Conservation (phyloP, 306 rosid species). For the Neltuma alba region DNA sequence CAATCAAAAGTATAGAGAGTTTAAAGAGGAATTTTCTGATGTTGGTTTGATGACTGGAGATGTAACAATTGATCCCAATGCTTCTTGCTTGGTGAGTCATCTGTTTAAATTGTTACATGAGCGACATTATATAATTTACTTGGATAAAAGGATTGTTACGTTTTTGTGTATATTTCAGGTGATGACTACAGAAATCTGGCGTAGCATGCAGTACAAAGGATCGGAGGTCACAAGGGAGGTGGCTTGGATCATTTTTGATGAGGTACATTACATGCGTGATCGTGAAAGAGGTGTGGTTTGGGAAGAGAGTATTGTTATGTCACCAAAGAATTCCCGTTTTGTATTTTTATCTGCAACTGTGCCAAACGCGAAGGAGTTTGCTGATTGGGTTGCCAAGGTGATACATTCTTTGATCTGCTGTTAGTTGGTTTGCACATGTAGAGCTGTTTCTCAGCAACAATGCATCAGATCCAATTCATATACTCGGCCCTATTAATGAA, state of each 20-base stretch:
- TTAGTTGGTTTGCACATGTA: background rate
- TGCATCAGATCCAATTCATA: background rate
- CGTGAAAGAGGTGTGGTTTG: constrained; percentile 97
- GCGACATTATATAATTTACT: background rate
- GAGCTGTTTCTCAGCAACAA: background rate
- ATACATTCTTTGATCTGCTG: background rate
- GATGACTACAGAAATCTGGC: constrained; percentile 98
- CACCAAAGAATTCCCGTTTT: constrained; percentile 88
- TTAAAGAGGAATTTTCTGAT: constrained; percentile 90
- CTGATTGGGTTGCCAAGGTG: constrained; percentile 98
- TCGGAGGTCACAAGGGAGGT: constrained; percentile 90
- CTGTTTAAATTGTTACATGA: background rate
- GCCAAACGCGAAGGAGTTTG: constrained; percentile 93
- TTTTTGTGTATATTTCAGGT: constrained; percentile 55
- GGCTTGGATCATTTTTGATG: constrained; percentile 95
- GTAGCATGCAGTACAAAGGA: constrained; percentile 98
- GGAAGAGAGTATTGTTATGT: constrained; percentile 99
- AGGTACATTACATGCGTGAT: constrained; percentile 98
- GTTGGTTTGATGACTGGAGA: constrained; percentile 99
- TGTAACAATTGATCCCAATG: constrained; percentile 90
- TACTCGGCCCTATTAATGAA: background rate
- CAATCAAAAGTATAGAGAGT: constrained; percentile 93
- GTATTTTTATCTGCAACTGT: constrained; percentile 96
- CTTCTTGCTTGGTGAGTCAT: constrained; percentile 79
- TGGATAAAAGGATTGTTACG: background rate